Evolutionary conservation across 1,284 basidiomycete genomes (phyloP).

Genomic region (Exobasidium rhododendri): DNA sequence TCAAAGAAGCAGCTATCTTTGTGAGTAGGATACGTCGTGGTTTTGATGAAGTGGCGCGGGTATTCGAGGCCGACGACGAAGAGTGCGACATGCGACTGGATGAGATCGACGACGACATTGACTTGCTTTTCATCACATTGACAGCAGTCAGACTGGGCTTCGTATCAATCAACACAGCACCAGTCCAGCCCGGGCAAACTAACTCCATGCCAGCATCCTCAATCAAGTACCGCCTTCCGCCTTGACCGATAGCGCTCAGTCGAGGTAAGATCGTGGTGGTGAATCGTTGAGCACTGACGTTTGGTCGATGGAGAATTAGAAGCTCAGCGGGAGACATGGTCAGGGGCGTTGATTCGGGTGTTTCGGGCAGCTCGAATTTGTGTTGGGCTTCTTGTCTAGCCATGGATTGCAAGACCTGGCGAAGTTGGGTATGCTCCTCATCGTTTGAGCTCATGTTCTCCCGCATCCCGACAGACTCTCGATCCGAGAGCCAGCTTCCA

Average conservation of each 20-base stretch:
- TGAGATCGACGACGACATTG: neutral
- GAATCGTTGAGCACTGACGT: neutral
- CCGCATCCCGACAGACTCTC: too few relatives aligned
- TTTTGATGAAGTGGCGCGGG: neutral
- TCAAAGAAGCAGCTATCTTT: neutral
- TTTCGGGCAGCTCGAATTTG: neutral
- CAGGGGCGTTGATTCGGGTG: neutral
- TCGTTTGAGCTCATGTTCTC: neutral
- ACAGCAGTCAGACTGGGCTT: neutral
- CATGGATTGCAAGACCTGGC: neutral
- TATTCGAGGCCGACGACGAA: neutral
- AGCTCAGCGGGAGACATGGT: constrained; percentile 6
- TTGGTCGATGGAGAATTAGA: neutral
- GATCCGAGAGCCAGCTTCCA: neutral
- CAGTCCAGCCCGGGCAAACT: constrained; percentile 1
- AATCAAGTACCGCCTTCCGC: neutral
- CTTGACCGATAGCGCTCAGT: neutral
- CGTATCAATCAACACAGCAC: constrained; percentile 10
- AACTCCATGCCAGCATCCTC: constrained; percentile 12
- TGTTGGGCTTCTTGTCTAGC: neutral
- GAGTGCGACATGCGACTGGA: neutral
- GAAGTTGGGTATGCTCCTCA: neutral
- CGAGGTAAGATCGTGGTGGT: neutral
- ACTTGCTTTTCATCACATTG: neutral
- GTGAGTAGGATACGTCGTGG: constrained; percentile 1